A percentile compares a stretch with the other conserved stretches of the same genome.
phyloP scores from a whole-genome alignment of 2,329 filamentous ascomycete genomes.

The Aspergillus ustus region DNA sequence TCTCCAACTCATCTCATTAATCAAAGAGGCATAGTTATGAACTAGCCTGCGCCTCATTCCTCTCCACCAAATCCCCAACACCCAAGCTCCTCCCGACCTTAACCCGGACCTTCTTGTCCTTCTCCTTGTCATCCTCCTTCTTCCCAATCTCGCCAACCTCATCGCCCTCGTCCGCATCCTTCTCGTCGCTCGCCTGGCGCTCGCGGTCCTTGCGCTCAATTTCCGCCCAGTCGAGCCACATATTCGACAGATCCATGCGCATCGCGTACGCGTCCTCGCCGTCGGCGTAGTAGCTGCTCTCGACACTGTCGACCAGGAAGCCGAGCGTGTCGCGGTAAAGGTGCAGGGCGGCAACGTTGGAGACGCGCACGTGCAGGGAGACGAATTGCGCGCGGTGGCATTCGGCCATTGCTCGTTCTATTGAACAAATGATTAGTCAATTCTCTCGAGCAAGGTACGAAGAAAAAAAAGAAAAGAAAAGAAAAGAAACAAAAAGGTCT shows the following conservation, averaged over 20 bases:
- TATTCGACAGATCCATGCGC: conserved; percentile 74
- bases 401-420: conserved; percentile 95
- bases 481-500: not conserved
- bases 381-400: conserved; percentile 91
- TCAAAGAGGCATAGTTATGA: too few species aligned
- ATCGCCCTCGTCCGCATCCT: conserved; percentile 67
- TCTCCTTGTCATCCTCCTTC: conserved; percentile 47
- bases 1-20: not conserved
- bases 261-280: conserved; percentile 96
- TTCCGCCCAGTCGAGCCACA: conserved; percentile 54
- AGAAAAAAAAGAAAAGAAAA: not conserved
- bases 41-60: conserved; percentile 44
- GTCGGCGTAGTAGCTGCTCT: conserved; percentile 74
- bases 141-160: conserved; percentile 69
- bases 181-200: conserved; percentile 37
- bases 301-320: conserved; percentile 78
- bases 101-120: conserved; percentile 75
- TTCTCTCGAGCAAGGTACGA: not conserved
- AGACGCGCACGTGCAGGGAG: conserved; percentile 91
- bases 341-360: conserved; percentile 86
- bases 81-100: conserved; percentile 81
- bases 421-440: not conserved
- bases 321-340: conserved; percentile 91
- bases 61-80: conserved; percentile 66
- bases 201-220: conserved; percentile 46